Evolutionary conservation across 1,284 basidiomycete genomes (phyloP).

Genomic region (Ganoderma leucocontextum): DNA sequence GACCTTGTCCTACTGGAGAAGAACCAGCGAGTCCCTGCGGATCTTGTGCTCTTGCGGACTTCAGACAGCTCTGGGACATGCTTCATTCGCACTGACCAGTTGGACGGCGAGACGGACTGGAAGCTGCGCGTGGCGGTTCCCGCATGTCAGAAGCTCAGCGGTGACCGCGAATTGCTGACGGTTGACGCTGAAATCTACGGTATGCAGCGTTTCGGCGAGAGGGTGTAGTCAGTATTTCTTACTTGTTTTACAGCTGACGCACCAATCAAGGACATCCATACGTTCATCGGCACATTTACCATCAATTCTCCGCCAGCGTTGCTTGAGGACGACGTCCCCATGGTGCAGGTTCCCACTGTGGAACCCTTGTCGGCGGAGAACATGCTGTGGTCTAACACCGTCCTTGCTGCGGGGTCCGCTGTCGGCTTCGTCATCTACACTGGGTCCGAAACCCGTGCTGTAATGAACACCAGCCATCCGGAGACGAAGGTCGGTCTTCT

Average conservation of each 20-base stretch:
- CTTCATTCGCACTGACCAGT: conserved; percentile 97
- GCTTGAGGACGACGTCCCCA: conserved; percentile 60
- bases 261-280: conserved; percentile 97
- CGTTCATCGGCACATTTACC: conserved; percentile 94
- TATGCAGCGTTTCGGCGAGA: conserved; percentile 35
- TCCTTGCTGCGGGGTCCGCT: conserved; percentile 93
- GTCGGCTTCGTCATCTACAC: conserved; percentile 96
- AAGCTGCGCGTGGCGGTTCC: conserved; percentile 93
- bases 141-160: conserved; percentile 80
- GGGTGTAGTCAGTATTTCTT: conserved; percentile 19
- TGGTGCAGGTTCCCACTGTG: conserved; percentile 67
- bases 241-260: conserved; percentile 73
- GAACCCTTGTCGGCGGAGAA: conserved; percentile 93
- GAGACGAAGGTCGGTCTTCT: conserved; percentile 94
- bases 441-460: conserved; percentile 93
- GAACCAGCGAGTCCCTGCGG: conserved; percentile 96
- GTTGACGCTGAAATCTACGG: conserved; percentile 89
- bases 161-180: conserved; percentile 70
- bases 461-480: conserved; percentile 99
- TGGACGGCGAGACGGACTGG: conserved; percentile 99
- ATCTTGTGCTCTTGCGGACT: conserved; percentile 91
- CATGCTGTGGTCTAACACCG: conserved; percentile 97
- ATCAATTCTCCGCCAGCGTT: conserved; percentile 60
- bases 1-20: conserved; percentile 95
- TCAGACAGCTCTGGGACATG: conserved; percentile 91